phyloP scores from a whole-genome alignment of 495 filamentous ascomycete genomes.

The Staphylotrichum longicolle region DNA sequence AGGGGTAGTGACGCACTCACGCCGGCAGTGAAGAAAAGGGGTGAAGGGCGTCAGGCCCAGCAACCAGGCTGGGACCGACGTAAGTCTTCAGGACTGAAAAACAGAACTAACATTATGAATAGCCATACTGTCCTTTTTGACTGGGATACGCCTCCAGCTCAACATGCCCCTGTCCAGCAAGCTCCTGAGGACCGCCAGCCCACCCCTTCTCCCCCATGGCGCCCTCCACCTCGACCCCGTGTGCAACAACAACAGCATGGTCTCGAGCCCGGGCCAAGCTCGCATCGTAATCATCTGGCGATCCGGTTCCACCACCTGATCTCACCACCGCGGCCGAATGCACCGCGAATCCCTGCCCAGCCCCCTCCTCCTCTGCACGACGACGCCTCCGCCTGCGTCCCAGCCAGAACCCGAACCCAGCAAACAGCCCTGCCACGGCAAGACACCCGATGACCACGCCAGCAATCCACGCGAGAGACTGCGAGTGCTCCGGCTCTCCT shows the following conservation, averaged over 20 bases:
- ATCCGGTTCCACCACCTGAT: background rate
- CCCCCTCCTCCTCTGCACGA: background rate
- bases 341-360: background rate
- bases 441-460: background rate
- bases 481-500: background rate
- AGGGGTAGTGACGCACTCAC: too few species aligned
- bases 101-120: too few species aligned
- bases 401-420: constrained; percentile 1
- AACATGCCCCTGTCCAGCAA: background rate
- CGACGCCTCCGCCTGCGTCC: background rate
- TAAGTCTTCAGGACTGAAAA: too few species aligned
- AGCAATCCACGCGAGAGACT: background rate
- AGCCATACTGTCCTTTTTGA: too few species aligned
- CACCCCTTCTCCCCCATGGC: background rate
- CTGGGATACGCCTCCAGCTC: background rate
- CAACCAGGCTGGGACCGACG: too few species aligned
- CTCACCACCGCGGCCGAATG: background rate
- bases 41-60: too few species aligned
- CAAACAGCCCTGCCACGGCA: background rate
- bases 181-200: background rate
- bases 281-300: background rate
- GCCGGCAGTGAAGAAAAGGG: background rate
- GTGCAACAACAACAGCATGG: background rate
- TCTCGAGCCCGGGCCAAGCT: background rate
- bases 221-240: constrained; percentile 1